Percentiles rank a stretch among this genome's conserved stretches.
phyloP scores from a whole-genome alignment of 1,284 basidiomycete genomes.

The Coriolopsis trogii region DNA sequence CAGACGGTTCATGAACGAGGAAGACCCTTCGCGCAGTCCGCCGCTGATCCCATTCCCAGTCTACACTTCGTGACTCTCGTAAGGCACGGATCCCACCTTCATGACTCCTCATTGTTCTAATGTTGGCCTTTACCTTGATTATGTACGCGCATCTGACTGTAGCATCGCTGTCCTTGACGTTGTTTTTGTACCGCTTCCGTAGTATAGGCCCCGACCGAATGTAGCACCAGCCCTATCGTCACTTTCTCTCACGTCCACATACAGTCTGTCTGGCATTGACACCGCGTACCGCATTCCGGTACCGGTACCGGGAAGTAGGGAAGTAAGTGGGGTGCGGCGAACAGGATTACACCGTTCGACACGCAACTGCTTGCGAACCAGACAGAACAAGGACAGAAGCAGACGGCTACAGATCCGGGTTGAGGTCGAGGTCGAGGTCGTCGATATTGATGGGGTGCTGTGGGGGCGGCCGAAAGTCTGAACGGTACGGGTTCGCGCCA shows the following conservation, averaged over 20 bases:
- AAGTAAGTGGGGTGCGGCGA: too few relatives aligned
- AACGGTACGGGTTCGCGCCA: constrained; percentile 68
- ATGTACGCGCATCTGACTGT: neutral
- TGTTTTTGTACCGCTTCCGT: neutral
- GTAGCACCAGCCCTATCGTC: constrained; percentile 1
- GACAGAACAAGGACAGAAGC: neutral
- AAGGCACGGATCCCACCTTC: neutral
- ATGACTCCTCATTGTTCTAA: neutral
- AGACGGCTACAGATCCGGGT: constrained; percentile 62
- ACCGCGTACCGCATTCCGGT: too few relatives aligned
- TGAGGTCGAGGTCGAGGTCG: constrained; percentile 78
- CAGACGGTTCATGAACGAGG: constrained; percentile 63
- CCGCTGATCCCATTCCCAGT: constrained; percentile 46
- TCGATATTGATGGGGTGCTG: constrained; percentile 63
- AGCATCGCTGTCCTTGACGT: neutral
- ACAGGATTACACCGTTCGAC: too few relatives aligned
- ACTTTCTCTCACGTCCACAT: too few relatives aligned
- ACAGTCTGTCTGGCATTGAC: too few relatives aligned
- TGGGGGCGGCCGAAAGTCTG: constrained; percentile 60
- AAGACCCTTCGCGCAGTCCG: constrained; percentile 51
- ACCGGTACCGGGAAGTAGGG: too few relatives aligned
- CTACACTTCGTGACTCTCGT: constrained; percentile 19
- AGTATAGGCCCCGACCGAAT: neutral
- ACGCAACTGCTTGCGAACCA: too few relatives aligned
- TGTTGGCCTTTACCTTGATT: neutral